phyloP scores from a whole-genome alignment of 2,329 filamentous ascomycete genomes.

The Monilinia laxa region DNA sequence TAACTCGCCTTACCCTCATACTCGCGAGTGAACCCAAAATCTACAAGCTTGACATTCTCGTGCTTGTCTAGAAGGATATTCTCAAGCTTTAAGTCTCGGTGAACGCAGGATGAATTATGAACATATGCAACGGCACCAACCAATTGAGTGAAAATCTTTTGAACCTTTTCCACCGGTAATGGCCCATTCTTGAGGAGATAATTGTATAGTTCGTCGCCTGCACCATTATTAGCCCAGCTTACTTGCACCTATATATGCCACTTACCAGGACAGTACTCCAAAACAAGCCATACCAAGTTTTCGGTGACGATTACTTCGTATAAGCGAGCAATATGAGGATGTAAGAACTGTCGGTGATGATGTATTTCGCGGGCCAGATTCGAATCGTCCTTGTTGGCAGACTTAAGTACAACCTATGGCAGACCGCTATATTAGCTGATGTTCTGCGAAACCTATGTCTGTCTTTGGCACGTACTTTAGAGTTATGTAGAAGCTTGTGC shows the following conservation, averaged over 20 bases:
- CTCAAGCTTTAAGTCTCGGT: slow-evolving; percentile 94
- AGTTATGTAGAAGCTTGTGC: slow-evolving; percentile 97
- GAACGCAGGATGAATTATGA: slow-evolving; percentile 91
- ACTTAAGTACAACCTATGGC: slow-evolving; percentile 89
- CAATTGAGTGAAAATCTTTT: slow-evolving; percentile 93
- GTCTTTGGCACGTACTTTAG: slow-evolving; percentile 66
- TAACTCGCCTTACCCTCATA: slow-evolving; percentile 95
- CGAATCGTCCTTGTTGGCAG: slow-evolving; percentile 90
- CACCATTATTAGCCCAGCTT: slow-evolving; percentile 36
- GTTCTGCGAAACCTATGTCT: slow-evolving; percentile 23
- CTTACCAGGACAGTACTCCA: slow-evolving; percentile 92
- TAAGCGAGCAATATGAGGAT: slow-evolving; percentile 92
- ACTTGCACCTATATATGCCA: slow-evolving; percentile 17
- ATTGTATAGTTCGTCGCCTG: slow-evolving; percentile 97
- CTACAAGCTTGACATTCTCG: slow-evolving; percentile 95
- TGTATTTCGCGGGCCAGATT: slow-evolving; percentile 98
- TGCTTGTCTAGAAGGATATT: slow-evolving; percentile 95
- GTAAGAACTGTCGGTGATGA: slow-evolving; percentile 95
- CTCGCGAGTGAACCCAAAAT: slow-evolving; percentile 97
- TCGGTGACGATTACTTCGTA: slow-evolving; percentile 99
- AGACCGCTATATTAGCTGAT: slow-evolving; percentile 15
- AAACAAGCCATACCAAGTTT: slow-evolving; percentile 87
- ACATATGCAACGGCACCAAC: slow-evolving; percentile 95
- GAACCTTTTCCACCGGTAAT: slow-evolving; percentile 80
- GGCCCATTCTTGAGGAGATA: slow-evolving; percentile 86